Percentiles rank a stretch among this genome's conserved stretches.
phyloP scores from a whole-genome alignment of 495 filamentous ascomycete genomes.

The Amphirosellinia nigrospora region DNA sequence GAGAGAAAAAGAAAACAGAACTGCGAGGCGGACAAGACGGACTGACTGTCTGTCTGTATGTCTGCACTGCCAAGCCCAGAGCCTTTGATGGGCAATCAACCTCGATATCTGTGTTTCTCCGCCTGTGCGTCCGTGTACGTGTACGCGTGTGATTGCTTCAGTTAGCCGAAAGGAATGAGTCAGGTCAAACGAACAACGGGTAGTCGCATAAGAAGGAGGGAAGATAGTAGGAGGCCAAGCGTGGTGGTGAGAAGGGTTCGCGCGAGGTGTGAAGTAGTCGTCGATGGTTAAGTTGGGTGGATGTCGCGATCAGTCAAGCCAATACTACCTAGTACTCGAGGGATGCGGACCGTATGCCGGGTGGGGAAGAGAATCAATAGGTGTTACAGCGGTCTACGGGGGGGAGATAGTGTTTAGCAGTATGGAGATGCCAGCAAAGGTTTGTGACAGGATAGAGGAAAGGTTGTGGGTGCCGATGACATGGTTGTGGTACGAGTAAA shows the following conservation, averaged over 20 bases:
- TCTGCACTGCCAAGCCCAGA: slow-evolving; percentile 11
- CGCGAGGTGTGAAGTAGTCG: not conserved
- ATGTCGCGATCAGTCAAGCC: not conserved
- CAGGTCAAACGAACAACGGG: slow-evolving; percentile 15
- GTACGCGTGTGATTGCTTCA: slow-evolving; percentile 6
- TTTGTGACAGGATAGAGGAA: not conserved
- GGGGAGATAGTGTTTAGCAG: not conserved
- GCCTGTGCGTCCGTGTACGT: not conserved
- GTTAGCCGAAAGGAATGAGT: slow-evolving; percentile 11
- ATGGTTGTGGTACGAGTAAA: slow-evolving; percentile 17
- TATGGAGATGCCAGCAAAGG: not conserved
- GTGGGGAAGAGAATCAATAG: not conserved
- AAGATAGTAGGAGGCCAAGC: not conserved
- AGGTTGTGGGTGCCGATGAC: slow-evolving; percentile 1
- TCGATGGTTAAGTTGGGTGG: not conserved
- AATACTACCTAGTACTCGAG: not conserved
- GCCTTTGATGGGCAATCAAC: not conserved
- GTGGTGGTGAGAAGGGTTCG: not conserved
- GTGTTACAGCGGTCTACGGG: not conserved
- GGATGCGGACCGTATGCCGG: not conserved
- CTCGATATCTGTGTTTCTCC: not conserved
- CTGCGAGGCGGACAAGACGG: slow-evolving; percentile 6
- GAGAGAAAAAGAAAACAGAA: slow-evolving; percentile 18
- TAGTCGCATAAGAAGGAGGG: slow-evolving; percentile 10
- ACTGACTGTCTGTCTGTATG: too few relatives aligned